Evolutionary conservation across 805 yeast genomes (phyloP).

Genomic region (Naumovozyma baii): DNA sequence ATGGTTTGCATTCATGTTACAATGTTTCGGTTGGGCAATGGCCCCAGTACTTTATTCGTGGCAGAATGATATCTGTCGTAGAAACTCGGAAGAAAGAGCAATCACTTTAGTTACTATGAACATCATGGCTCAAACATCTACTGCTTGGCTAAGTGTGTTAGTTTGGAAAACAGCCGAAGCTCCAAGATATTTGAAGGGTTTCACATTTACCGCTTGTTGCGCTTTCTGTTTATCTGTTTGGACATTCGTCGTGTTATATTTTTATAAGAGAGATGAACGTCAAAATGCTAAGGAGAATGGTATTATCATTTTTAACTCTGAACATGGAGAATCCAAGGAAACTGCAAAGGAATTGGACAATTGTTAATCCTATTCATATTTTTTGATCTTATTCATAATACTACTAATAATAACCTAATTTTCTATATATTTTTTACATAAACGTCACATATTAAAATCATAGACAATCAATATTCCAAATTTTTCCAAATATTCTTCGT

Average conservation of each 20-base stretch:
- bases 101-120: constrained; percentile 44
- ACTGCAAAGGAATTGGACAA: no score
- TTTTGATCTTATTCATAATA: no score
- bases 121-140: constrained; percentile 42
- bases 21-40: constrained; percentile 51
- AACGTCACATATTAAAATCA: no score
- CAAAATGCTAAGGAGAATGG: constrained; percentile 32
- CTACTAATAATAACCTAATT: no score
- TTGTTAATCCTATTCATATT: no score
- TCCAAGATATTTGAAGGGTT: constrained; percentile 48
- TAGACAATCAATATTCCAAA: no score
- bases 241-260: constrained; percentile 23
- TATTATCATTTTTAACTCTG: constrained; percentile 26
- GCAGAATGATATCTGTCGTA: constrained; percentile 48
- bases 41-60: constrained; percentile 52
- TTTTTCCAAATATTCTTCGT: no score
- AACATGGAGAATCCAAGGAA: constrained; percentile 7
- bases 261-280: constrained; percentile 35
- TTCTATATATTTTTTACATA: no score
- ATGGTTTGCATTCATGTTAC: constrained; percentile 52
- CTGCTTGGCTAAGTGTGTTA: constrained; percentile 43
- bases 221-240: constrained; percentile 24
- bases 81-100: constrained; percentile 44
- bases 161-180: constrained; percentile 41
- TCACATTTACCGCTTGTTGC: constrained; percentile 33